Evolutionary conservation across 768 basidiomycete genomes (phyloP).

Genomic region (Xanthoconium purpureum): DNA sequence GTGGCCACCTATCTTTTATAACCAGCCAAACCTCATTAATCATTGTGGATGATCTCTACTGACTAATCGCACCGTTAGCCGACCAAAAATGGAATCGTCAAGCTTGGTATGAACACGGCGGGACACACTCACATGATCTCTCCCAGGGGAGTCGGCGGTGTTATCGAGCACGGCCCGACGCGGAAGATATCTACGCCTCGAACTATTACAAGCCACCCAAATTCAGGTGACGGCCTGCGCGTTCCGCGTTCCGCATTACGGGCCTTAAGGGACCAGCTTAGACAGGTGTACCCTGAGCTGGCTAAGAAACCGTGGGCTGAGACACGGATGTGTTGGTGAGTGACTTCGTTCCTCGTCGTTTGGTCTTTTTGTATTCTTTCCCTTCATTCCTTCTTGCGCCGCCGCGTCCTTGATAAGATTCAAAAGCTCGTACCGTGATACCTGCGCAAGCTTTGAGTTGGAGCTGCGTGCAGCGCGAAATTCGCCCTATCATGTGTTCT

Average conservation of each 20-base stretch:
- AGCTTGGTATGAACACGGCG: conserved; percentile 71
- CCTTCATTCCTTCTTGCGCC: background rate
- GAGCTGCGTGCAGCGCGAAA: too few species aligned
- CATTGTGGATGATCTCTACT: too few species aligned
- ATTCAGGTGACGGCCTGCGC: conserved; percentile 46
- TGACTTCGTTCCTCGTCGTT: background rate
- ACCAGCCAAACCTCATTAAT: too few species aligned
- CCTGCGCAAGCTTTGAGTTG: too few species aligned
- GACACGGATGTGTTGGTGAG: conserved; percentile 88
- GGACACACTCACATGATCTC: conserved; percentile 56
- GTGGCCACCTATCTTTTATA: background rate
- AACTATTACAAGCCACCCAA: conserved; percentile 62
- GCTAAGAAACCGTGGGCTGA: conserved; percentile 64
- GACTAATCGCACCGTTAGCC: conserved; percentile 45
- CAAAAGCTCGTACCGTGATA: too few species aligned
- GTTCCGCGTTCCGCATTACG: conserved; percentile 61
- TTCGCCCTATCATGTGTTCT: too few species aligned
- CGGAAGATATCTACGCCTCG: conserved; percentile 68
- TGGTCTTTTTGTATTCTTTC: too few species aligned
- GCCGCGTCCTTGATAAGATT: background rate
- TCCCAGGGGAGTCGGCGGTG: background rate
- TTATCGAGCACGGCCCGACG: conserved; percentile 2
- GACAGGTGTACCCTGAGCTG: conserved; percentile 70
- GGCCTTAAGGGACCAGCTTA: conserved; percentile 50
- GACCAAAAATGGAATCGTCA: conserved; percentile 64